Percentiles rank a stretch among this genome's conserved stretches.
Evolutionary conservation across 192 early-diverging fungal genomes (phyloP).

Genomic region (Entomortierella lignicola): DNA sequence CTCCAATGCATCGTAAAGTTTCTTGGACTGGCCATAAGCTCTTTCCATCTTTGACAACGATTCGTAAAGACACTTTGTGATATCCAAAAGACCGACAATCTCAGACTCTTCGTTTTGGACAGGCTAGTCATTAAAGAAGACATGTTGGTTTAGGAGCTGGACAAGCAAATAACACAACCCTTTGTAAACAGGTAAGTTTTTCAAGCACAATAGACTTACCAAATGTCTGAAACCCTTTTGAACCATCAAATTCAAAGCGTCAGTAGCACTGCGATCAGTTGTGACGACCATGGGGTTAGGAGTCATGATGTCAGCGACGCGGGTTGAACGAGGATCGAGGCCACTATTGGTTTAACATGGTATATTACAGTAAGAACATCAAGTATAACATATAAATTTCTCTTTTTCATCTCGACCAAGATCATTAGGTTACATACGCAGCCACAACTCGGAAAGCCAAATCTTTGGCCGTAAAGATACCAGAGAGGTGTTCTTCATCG

Average conservation of each 20-base stretch:
- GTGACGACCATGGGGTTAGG: conserved; percentile 91
- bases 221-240: conserved; percentile 86
- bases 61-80: conserved; percentile 89
- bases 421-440: conserved; percentile 29
- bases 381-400: neutral
- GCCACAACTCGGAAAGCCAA: conserved; percentile 94
- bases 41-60: conserved; percentile 89
- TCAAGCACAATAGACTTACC: conserved; percentile 41
- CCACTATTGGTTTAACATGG: conserved; percentile 30
- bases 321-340: conserved; percentile 70
- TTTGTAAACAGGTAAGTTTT: neutral
- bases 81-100: conserved; percentile 85
- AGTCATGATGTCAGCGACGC: conserved; percentile 92
- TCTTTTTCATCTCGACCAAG: neutral
- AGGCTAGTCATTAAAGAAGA: conserved; percentile 57
- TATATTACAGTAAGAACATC: conserved; percentile 1
- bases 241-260: conserved; percentile 87
- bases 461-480: conserved; percentile 99
- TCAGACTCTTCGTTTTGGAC: conserved; percentile 90
- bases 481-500: conserved; percentile 88
- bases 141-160: no score
- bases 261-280: conserved; percentile 80
- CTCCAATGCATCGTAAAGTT: conserved; percentile 83
- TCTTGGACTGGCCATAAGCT: conserved; percentile 83
- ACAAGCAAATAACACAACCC: no score